phyloP scores from a whole-genome alignment of 805 yeast species.

The Metschnikowia amazonensis region DNA sequence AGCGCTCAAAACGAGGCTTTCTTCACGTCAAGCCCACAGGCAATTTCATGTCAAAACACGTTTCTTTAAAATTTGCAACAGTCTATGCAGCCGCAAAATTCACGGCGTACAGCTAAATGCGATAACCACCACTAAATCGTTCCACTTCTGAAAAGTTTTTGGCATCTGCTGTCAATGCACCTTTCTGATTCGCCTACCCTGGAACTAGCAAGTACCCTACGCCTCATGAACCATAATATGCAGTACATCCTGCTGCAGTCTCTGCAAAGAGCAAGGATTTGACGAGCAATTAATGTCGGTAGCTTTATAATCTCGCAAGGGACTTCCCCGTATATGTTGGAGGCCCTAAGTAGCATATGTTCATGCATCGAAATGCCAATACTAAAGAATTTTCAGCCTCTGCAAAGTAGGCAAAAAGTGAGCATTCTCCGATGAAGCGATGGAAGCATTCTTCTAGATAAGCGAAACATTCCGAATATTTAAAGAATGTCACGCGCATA shows the following conservation, averaged over 20 bases:
- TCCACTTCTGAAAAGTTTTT: neutral
- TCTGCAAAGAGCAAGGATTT: neutral
- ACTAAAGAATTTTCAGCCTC: too few relatives aligned
- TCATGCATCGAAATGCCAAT: neutral
- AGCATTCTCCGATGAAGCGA: neutral
- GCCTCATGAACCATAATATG: neutral
- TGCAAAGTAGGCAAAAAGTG: neutral
- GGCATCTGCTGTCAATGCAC: neutral
- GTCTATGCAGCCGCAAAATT: neutral
- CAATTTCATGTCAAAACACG: neutral
- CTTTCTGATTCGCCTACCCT: neutral
- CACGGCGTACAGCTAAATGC: neutral
- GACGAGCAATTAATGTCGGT: conserved; percentile 1
- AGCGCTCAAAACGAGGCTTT: too few relatives aligned
- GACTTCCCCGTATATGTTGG: neutral
- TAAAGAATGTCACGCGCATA: neutral
- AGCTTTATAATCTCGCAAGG: neutral
- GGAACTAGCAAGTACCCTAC: neutral
- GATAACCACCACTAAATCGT: neutral
- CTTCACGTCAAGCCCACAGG: neutral
- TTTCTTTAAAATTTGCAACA: neutral
- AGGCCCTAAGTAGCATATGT: neutral
- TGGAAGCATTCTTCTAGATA: neutral
- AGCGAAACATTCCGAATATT: neutral
- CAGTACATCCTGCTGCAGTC: neutral